phyloP scores from a whole-genome alignment of 257 asterid genomes.

The Solanum rostratum region DNA sequence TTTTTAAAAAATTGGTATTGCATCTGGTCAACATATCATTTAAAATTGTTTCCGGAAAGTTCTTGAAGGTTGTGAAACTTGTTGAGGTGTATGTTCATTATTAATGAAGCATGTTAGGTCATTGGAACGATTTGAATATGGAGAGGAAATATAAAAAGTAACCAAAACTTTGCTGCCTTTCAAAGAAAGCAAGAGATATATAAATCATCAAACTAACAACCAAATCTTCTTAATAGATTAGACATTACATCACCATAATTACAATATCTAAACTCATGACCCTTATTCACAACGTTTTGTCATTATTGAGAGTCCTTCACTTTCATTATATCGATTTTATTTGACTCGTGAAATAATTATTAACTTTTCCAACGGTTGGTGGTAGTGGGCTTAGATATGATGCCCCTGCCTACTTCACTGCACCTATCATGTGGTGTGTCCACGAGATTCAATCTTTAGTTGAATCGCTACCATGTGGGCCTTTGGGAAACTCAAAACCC shows the following conservation, averaged over 20 bases:
- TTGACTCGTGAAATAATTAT: background rate
- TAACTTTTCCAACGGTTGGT: background rate
- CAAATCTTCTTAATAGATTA: background rate
- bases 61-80: background rate
- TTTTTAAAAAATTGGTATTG: background rate
- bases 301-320: background rate
- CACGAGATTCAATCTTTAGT: background rate
- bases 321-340: background rate
- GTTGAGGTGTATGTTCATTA: background rate
- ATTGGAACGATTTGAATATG: background rate
- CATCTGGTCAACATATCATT: background rate
- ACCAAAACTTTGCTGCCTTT: background rate
- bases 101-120: background rate
- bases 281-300: background rate
- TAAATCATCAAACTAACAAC: background rate
- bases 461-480: background rate
- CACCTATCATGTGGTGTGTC: background rate
- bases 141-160: background rate
- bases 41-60: background rate
- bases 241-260: background rate
- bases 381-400: background rate
- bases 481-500: background rate
- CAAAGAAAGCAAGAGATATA: background rate
- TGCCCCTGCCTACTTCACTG: background rate
- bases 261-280: background rate